These are phyloP conservation scores for Alloascoidea hylecoeti DNA, from an alignment of 805 yeast genomes.

Conservation along the genomic window DNA sequence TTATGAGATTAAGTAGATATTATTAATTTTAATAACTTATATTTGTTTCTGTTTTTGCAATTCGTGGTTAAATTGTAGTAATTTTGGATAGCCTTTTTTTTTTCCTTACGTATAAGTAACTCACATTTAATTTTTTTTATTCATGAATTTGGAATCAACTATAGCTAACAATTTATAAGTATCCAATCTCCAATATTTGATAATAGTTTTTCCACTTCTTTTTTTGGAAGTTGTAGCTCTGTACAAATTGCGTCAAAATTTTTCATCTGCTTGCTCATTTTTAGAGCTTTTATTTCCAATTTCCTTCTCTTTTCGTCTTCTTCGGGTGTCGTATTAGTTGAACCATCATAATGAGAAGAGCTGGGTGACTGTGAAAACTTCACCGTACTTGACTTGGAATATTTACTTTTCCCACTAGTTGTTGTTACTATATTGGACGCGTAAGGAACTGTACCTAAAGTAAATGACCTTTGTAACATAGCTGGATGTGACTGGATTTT, in stretches of 20 bases:
- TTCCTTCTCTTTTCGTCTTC: neutral
- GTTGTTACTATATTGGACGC: neutral
- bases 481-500: no score
- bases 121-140: no score
- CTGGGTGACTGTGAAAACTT: neutral
- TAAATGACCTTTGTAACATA: neutral
- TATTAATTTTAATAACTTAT: no score
- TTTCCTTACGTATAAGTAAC: no score
- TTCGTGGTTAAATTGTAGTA: no score
- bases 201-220: neutral
- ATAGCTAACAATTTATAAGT: neutral
- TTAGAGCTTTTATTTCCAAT: neutral
- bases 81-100: no score
- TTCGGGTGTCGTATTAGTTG: neutral
- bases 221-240: neutral
- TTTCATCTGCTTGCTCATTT: neutral
- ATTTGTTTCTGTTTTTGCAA: no score
- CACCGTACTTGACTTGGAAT: neutral
- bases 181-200: neutral
- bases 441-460: neutral
- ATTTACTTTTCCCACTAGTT: neutral
- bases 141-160: no score
- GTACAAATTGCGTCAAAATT: conserved; percentile 1
- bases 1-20: no score
- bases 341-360: neutral